These are phyloP conservation scores for Eimeria sp. DNA, from an alignment of 169 alveolate genomes.

Conservation along the genomic window DNA sequence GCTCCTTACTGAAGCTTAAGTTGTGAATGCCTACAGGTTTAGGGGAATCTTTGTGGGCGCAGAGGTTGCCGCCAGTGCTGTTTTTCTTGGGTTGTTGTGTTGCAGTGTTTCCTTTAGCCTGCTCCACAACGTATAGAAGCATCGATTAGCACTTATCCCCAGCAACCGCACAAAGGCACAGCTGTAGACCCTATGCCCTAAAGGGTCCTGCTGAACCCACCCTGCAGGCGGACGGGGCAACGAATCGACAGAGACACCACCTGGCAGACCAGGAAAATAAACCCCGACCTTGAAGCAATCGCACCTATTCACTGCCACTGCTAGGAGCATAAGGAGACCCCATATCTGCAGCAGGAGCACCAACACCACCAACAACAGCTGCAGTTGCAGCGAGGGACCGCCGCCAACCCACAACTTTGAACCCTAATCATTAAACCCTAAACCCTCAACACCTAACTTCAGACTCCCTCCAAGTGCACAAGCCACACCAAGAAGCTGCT, in stretches of 20 bases:
- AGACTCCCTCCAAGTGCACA: background rate
- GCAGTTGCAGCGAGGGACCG: background rate
- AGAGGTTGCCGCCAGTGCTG: background rate
- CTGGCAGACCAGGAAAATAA: background rate
- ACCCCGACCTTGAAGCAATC: constrained; percentile 3
- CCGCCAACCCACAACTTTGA: background rate
- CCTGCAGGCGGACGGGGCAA: background rate
- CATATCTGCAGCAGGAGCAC: background rate
- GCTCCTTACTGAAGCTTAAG: background rate
- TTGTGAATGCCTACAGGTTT: background rate
- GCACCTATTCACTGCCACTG: background rate
- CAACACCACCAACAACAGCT: background rate
- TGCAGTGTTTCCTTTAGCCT: background rate
- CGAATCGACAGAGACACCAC: background rate
- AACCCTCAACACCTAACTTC: background rate
- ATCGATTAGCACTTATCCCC: background rate
- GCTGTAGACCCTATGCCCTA: background rate
- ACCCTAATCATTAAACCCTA: background rate
- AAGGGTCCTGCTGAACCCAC: background rate
- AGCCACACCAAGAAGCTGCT: background rate
- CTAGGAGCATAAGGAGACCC: background rate
- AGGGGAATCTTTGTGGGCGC: background rate
- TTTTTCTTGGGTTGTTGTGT: background rate
- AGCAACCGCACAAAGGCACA: background rate
- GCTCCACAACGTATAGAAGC: background rate